phyloP scores from a whole-genome alignment of 345 rosid species.

The Pistacia atlantica region DNA sequence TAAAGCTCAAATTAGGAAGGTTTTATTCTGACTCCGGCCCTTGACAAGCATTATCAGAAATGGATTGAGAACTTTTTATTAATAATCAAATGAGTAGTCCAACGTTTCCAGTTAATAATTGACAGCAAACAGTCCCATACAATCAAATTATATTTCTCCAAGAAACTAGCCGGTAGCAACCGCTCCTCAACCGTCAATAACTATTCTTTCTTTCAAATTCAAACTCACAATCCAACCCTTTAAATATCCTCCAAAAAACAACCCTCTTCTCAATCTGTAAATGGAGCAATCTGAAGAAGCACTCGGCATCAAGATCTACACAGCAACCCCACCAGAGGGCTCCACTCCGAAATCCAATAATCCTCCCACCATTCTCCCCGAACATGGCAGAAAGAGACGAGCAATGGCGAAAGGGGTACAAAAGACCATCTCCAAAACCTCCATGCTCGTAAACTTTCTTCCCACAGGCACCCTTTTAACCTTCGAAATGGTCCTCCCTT shows the following conservation, averaged over 20 bases:
- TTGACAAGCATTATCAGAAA: too few relatives aligned
- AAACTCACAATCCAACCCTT: not conserved
- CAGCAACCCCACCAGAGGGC: conserved; percentile 40
- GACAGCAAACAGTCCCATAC: too few relatives aligned
- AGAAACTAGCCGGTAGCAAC: not conserved
- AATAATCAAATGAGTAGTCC: too few relatives aligned
- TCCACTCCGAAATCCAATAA: conserved; percentile 16
- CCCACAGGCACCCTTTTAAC: conserved; percentile 83
- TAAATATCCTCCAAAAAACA: not conserved
- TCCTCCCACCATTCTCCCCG: not conserved
- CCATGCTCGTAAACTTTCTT: conserved; percentile 68
- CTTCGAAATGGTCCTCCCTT: conserved; percentile 80
- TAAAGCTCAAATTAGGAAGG: too few relatives aligned
- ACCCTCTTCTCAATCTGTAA: not conserved
- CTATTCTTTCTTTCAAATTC: conserved; percentile 19
- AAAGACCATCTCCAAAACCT: conserved; percentile 68
- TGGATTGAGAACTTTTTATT: too few relatives aligned
- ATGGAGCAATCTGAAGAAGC: conserved; percentile 62
- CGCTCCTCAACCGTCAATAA: conserved; percentile 20
- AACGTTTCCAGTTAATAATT: too few relatives aligned
- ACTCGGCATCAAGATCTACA: conserved; percentile 62
- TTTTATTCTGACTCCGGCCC: too few relatives aligned
- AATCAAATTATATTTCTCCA: not conserved
- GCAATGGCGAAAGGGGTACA: conserved; percentile 75
- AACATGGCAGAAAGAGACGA: conserved; percentile 45